phyloP scores from a whole-genome alignment of 176 grass and related monocot species.

The Alopecurus myosuroides region DNA sequence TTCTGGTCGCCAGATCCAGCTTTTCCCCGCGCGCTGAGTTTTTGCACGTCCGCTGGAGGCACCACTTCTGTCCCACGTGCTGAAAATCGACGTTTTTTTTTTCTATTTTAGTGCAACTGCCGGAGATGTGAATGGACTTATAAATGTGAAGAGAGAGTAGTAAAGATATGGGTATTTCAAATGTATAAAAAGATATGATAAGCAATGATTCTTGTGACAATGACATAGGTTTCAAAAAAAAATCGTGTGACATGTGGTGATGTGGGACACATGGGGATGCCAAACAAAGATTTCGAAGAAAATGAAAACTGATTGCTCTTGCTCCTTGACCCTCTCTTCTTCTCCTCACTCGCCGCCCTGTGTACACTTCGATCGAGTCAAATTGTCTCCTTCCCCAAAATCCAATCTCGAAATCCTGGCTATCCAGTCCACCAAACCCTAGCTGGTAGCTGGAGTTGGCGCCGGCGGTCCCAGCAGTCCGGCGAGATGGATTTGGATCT shows the following conservation, averaged over 20 bases:
- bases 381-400: not conserved
- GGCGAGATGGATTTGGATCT: constrained; percentile 92
- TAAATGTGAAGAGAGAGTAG: no score
- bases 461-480: not conserved
- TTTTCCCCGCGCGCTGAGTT: no score
- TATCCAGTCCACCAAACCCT: not conserved
- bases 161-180: no score
- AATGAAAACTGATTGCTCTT: not conserved
- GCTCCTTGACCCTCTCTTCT: not conserved
- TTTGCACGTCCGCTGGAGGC: no score
- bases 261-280: not conserved
- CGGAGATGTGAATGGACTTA: no score
- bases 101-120: no score
- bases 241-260: no score
- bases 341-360: not conserved
- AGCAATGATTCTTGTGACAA: not conserved
- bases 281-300: not conserved
- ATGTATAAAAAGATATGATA: no score
- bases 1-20: no score
- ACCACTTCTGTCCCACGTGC: no score
- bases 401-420: not conserved
- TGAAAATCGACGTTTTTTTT: no score
- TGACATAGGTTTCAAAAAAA: no score
- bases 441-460: not conserved
- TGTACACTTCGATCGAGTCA: not conserved